A percentile compares a stretch with the other conserved stretches of the same genome.
Evolutionary conservation across 2,329 filamentous ascomycete species (phyloP).

Genomic region (Elsinoe batatas): DNA sequence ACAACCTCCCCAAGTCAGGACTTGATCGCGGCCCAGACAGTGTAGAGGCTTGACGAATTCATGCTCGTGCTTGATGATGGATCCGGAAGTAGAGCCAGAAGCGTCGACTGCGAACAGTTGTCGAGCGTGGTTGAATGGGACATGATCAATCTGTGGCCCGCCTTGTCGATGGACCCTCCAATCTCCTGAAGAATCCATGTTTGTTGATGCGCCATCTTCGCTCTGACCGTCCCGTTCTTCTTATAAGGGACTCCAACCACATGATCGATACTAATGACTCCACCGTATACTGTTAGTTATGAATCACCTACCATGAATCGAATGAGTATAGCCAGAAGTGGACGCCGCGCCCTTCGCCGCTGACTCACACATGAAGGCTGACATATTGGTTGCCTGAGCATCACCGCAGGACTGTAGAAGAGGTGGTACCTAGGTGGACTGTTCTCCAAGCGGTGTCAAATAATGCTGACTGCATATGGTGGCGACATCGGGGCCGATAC

Average conservation of each 20-base stretch:
- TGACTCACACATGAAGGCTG: no score
- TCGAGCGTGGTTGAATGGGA: not conserved
- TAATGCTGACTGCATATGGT: no score
- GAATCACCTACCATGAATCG: no score
- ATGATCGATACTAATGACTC: no score
- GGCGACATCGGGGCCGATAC: no score
- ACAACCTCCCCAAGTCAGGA: not conserved
- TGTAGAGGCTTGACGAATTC: not conserved
- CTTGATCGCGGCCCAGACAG: not conserved
- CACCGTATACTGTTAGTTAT: no score
- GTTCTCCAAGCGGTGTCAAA: no score
- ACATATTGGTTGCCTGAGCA: no score
- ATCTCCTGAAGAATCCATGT: not conserved
- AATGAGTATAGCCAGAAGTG: no score
- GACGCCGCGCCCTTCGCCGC: no score
- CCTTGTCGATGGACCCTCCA: not conserved
- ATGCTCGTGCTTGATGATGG: not conserved
- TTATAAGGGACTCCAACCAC: not conserved
- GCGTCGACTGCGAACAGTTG: conserved; percentile 1
- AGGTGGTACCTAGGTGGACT: no score
- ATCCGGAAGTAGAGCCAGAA: not conserved
- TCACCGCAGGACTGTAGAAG: no score
- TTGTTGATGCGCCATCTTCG: not conserved
- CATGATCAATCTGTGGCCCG: not conserved
- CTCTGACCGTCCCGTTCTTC: not conserved